Conservation (phyloP, 2,329 filamentous ascomycete genomes). For the Plenodomus lindquistii region DNA sequence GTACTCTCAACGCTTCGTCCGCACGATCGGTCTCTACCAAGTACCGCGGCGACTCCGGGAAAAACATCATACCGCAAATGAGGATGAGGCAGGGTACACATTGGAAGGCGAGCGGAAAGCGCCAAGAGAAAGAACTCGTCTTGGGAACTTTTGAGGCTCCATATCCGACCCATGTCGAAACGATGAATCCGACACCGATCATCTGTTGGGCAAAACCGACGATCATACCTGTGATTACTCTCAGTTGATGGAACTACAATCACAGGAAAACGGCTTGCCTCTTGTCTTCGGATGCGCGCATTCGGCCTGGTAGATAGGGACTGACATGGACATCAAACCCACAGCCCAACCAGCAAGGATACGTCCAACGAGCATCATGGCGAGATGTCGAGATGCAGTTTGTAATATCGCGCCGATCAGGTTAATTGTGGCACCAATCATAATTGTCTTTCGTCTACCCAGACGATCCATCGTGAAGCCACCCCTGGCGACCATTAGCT, state of each 20-base stretch:
- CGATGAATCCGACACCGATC: constrained; percentile 61
- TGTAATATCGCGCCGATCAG: constrained; percentile 63
- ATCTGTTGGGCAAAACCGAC: constrained; percentile 62
- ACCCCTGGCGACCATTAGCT: constrained; percentile 36
- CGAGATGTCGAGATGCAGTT: constrained; percentile 58
- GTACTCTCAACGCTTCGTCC: constrained; percentile 56
- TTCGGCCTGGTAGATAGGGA: constrained; percentile 68
- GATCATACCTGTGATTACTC: constrained; percentile 46
- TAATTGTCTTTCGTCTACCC: constrained; percentile 62
- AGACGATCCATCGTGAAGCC: constrained; percentile 64
- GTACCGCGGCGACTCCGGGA: constrained; percentile 45
- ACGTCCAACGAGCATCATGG: constrained; percentile 62
- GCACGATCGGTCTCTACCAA: constrained; percentile 54
- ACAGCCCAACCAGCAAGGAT: constrained; percentile 63
- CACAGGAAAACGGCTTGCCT: constrained; percentile 37
- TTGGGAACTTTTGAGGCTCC: constrained; percentile 41
- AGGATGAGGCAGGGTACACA: constrained; percentile 51
- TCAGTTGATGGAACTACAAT: background rate
- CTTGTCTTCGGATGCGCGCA: constrained; percentile 62
- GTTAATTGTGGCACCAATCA: constrained; percentile 63
- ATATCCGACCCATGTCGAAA: constrained; percentile 59
- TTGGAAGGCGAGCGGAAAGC: constrained; percentile 54
- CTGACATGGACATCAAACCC: constrained; percentile 61
- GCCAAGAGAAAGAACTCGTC: constrained; percentile 46
- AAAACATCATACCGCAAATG: constrained; percentile 48